These are phyloP conservation scores for Fomitiporia mediterranea DNA, from an alignment of 1,284 basidiomycete genomes.

Conservation along the genomic window DNA sequence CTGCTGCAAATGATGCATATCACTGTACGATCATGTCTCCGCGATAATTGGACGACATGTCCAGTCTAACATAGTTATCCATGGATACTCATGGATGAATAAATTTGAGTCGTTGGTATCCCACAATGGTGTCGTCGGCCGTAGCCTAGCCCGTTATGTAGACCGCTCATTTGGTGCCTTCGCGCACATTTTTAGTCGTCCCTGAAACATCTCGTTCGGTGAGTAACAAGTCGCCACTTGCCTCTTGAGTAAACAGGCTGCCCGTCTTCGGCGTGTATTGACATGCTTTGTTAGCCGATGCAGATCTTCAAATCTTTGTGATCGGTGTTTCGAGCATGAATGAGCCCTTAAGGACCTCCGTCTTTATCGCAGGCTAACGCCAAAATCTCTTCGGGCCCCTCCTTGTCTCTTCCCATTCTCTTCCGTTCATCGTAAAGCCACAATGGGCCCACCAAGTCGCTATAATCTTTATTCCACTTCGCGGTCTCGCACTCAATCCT, in stretches of 20 bases:
- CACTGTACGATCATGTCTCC: no score
- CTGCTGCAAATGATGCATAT: no score
- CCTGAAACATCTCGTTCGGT: not conserved
- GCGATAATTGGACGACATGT: no score
- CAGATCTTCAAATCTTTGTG: not conserved
- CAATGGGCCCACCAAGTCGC: conserved; percentile 18
- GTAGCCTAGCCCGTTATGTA: no score
- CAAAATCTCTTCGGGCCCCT: not conserved
- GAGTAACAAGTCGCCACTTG: not conserved
- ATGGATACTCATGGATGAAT: no score
- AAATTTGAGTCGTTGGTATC: no score
- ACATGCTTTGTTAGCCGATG: not conserved
- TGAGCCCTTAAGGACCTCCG: not conserved
- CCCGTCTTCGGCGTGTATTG: not conserved
- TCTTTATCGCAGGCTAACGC: not conserved
- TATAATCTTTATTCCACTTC: not conserved
- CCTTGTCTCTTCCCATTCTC: not conserved
- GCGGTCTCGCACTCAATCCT: not conserved
- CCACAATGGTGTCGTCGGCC: no score
- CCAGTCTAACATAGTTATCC: no score
- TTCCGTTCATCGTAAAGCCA: not conserved
- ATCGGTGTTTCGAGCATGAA: not conserved
- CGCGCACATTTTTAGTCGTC: not conserved
- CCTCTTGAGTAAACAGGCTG: not conserved
- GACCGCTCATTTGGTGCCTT: not conserved